Evolutionary conservation across 2,329 filamentous ascomycete genomes (phyloP).

Genomic region (Venturiaceae sp.): DNA sequence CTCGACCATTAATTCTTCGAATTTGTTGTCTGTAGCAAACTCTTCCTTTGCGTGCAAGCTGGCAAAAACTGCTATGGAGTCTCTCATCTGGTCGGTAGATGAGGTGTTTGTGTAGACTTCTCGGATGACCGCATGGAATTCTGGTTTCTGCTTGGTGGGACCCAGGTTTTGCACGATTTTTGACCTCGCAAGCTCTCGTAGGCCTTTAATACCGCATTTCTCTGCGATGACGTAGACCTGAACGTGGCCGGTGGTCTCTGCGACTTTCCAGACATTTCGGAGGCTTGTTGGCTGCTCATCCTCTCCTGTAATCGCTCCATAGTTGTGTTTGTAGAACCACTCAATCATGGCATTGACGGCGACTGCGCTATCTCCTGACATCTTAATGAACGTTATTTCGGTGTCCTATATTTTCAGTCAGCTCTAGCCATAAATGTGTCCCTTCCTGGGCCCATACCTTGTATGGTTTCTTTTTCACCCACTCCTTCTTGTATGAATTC

Average conservation of each 20-base stretch:
- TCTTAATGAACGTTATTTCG: background rate
- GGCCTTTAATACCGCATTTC: background rate
- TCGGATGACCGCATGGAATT: background rate
- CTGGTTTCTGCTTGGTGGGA: background rate
- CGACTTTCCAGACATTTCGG: background rate
- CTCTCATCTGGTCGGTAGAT: background rate
- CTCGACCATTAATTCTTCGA: background rate
- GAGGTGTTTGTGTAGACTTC: background rate
- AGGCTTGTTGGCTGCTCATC: too few species aligned
- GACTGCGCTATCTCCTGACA: background rate
- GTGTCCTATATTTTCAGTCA: too few species aligned
- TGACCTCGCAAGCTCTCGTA: background rate
- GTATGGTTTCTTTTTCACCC: conserved; percentile 8
- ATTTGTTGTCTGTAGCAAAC: background rate
- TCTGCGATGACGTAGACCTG: background rate
- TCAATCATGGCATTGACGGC: background rate
- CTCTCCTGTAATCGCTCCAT: background rate
- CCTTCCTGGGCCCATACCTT: too few species aligned
- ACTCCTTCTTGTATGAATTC: conserved; percentile 12
- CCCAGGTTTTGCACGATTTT: background rate
- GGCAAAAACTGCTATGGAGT: background rate
- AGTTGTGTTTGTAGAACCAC: background rate
- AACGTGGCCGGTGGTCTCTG: background rate
- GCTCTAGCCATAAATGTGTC: too few species aligned
- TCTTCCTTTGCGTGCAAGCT: background rate